Base-by-base conservation (phyloP, 23 red algal species). In the Cyanidioschyzon merolae region DNA sequence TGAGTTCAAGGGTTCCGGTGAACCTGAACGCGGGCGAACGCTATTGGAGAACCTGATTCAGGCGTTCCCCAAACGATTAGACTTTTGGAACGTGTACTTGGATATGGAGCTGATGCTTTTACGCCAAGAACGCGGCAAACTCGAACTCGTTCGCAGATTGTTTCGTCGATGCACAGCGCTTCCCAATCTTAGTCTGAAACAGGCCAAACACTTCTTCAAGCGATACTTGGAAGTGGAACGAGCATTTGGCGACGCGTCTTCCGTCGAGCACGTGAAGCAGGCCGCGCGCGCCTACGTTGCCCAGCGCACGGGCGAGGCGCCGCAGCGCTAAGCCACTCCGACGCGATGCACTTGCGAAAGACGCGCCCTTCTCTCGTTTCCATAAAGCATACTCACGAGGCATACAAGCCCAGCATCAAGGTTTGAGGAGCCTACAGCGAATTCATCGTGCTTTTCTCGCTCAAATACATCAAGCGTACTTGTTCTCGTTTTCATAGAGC, bases 1-100 rank as follows among this genome's bases (percentile, higher is more conserved):
- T 58, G 94, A 98, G 75, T 98, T 90, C 80, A 88, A 89, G 38
- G 82, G 68, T 37, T 83, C 85, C 3, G 63, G 63, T 25, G 63
- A 71, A 32, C 34, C 71, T 0, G 94, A 98, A 75, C 37, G 88
- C 35, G 94, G 88, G 21, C 80, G 85, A n/a, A 98, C 94, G 36
- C 79, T 91, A 25, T 91, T 98, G 79, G 88, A 91, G 76, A 83
- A 75, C 30, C 68, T 98, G 34, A 80, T 91, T 2, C 86, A 67
- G 50, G 84, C 85, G 30, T 86, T 89, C 41, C 94, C 94, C 27
- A 91, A 89, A 77, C 88, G 94, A 3, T 59, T 98, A 41, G 94
- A 98, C 68, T 51, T 98, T 18, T 98, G 94, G 94, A 89, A 87
- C 71, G 76, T 98, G 34, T 98, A 98, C 68, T 39, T 91, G 1